Evolutionary conservation across 352 stramenopile genomes (phyloP), one percentile per base, ranked within the genome.

Genomic region (Globisporangium viniferum): DNA sequence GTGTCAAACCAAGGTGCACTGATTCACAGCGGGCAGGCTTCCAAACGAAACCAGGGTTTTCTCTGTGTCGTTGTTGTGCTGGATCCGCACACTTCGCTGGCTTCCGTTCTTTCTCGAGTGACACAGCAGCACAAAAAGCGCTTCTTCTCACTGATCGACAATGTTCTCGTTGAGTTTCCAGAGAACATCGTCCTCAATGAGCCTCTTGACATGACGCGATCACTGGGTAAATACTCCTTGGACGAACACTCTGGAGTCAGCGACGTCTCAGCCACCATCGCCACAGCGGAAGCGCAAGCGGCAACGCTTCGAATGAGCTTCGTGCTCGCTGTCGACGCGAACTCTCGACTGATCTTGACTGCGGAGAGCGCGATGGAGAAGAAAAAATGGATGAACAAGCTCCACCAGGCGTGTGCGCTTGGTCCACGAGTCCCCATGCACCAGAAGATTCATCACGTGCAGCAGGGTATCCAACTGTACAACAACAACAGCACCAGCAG

Each of bases 341-440:
- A 36, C 0, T 75, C 36, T 1, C 67, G 73, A 1, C 27, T 89
- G 9, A 31, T 85, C 8, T 59, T 86, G 24, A 88, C 80, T 10
- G 73, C 78, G n/a, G 59, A 75, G 22, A 85, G 72, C 22, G 22
- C 51, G 2, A 73, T 75, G 51, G 77, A 89, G 24, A 87, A 84
- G 60, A 73, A 74, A 31, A 73, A 72, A n/a, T 89, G 82, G 82
- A 79, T 86, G 74, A 29, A 48, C 0, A 77, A 75, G 9, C 66
- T 90, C 27, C 67, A 12, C 0, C 57, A 80, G 24, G 73, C 75
- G 39, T 66, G 67, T 18, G n/a, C 20, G 9, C 7, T 62, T 67
- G 48, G 67, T 54, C 51, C 60, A 33, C 44, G 27, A 27, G 15
- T 54, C 12, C 48, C 60, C 10, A 22, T 67, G 29, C 68, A 73